Evolutionary conservation across 805 yeast genomes (phyloP).

Genomic region (Candida morakotiae): DNA sequence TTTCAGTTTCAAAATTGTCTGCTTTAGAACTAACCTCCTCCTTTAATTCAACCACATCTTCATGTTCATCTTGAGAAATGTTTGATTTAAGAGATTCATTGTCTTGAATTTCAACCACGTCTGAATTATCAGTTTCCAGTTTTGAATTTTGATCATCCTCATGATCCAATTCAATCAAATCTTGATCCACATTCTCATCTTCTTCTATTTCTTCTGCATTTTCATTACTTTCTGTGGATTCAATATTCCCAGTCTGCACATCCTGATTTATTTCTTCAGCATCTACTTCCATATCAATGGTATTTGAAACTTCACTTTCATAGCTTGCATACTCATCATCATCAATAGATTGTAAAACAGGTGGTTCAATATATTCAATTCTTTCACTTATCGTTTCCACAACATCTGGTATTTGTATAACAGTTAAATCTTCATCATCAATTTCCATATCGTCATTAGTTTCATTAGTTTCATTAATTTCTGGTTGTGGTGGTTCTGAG

Average conservation of each 20-base stretch:
- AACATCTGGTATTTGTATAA: slow-evolving; percentile 11
- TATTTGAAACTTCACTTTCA: slow-evolving; percentile 1
- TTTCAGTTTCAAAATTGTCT: too few species aligned
- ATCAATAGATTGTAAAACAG: background rate
- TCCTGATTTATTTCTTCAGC: too few species aligned
- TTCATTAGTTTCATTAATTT: background rate
- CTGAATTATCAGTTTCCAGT: too few species aligned
- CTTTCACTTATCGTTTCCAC: background rate
- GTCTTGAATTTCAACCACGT: too few species aligned
- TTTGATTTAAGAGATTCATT: background rate
- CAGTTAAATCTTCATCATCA: slow-evolving; percentile 2
- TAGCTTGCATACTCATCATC: slow-evolving; percentile 1
- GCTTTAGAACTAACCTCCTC: too few species aligned
- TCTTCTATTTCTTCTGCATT: too few species aligned
- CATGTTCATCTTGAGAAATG: too few species aligned
- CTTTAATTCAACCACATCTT: too few species aligned
- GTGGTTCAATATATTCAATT: slow-evolving; percentile 1
- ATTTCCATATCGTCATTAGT: background rate
- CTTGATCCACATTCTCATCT: slow-evolving; percentile 1
- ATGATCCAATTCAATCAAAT: slow-evolving; percentile 5
- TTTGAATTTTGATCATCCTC: slow-evolving; percentile 5
- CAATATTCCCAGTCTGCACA: too few species aligned
- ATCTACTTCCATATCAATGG: too few species aligned
- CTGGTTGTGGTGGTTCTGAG: background rate
- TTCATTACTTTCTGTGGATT: too few species aligned